These are phyloP conservation scores for Alliaria petiolata DNA, from an alignment of 345 rosid species.

Conservation along the genomic window DNA sequence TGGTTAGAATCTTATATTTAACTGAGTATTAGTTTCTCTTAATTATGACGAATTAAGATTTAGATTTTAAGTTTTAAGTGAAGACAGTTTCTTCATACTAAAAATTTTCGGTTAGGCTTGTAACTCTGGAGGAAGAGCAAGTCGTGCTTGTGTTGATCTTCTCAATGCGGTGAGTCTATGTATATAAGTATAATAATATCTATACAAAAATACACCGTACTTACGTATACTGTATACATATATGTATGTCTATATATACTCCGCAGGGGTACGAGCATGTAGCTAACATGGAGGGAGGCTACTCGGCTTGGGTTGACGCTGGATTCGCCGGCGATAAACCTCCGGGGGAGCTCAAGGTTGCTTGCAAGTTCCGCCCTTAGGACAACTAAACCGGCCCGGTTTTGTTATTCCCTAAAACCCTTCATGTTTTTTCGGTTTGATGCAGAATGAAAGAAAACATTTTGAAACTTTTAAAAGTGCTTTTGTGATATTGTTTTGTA, in stretches of 20 bases:
- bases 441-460: background rate
- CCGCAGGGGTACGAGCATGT: slow-evolving; percentile 38
- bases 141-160: slow-evolving; percentile 42
- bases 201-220: background rate
- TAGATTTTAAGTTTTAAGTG: too few species aligned
- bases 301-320: slow-evolving; percentile 49
- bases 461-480: background rate
- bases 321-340: slow-evolving; percentile 42
- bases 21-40: too few species aligned
- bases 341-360: slow-evolving; percentile 42
- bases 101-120: slow-evolving; percentile 20
- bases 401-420: background rate
- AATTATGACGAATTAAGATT: too few species aligned
- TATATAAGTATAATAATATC: too few species aligned
- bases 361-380: slow-evolving; percentile 42
- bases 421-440: background rate
- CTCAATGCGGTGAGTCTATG: slow-evolving; percentile 32
- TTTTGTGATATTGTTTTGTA: background rate
- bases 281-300: slow-evolving; percentile 49
- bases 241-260: too few species aligned
- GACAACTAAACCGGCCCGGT: slow-evolving; percentile 4
- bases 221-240: background rate
- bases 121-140: slow-evolving; percentile 37
- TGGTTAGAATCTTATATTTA: slow-evolving; percentile 33
- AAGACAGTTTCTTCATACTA: background rate